Evolutionary conservation across 768 basidiomycete genomes (phyloP), one percentile per base, ranked within the genome.

Genomic region (Mrakia hoshinonis): DNA sequence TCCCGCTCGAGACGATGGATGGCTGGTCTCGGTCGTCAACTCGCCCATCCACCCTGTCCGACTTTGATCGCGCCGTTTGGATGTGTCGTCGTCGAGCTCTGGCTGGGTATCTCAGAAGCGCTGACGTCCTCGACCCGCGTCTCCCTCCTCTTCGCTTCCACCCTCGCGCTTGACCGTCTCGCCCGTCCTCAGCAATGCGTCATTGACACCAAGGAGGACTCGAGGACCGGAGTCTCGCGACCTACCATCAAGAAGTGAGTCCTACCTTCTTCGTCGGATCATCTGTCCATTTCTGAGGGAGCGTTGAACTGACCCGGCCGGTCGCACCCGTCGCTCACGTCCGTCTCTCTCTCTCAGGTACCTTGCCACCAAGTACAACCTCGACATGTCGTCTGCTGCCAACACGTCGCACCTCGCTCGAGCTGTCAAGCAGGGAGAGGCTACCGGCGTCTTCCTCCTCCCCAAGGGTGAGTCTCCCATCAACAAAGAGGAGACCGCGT

Each of bases 361-460:
- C 79, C 87, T 96, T 68, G 91, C 92, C 81, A 83, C 85, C 70
- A 86, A 83, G 76, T 96, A 93, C 83, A 87, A 87, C 76, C 82
- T 96, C 68, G 85, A 87, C 75, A 88, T 92, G 74, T 88, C 87
- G 66, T 83, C 87, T 71, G 77, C 78, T n/a, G 85, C 90, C 26
- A 91, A 93, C 81, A 84, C 82, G 76, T 86, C 85, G 55, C 88
- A 90, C 81, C 85, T 97, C 76, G 85, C 87, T 72, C 87, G 84
- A 75, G 92, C 93, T 68, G 88, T 98, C 78, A 81, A 85, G 67
- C 81, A 84, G n/a, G 92, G 94, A 68, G 86, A 85, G 46, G 89
- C 92, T 77, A 91, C 89, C 79, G 86, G 87, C 67, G 82, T 88
- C 74, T 94, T 98, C 79, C 82, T 86, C 34, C 84, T 95, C 47